A percentile compares a stretch with the other conserved stretches of the same genome.
These are phyloP conservation scores for Diplodia intermedia DNA, from an alignment of 2,329 filamentous ascomycete genomes.

Conservation along the genomic window DNA sequence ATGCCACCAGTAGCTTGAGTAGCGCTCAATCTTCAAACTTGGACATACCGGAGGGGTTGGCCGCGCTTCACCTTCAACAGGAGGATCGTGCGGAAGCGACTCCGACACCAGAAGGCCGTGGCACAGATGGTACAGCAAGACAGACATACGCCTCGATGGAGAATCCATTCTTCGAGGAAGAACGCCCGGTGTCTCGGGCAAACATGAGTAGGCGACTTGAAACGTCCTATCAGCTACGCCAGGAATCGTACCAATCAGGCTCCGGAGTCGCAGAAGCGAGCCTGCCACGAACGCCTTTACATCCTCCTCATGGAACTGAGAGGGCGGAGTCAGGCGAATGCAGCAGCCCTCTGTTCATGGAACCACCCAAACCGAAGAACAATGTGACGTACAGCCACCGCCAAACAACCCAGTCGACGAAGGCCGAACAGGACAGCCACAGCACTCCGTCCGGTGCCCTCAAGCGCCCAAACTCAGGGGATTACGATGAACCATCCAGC, in stretches of 20 bases:
- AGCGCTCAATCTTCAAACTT: not conserved
- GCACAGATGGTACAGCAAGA: not conserved
- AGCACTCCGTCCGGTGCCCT: not conserved
- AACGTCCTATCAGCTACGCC: not conserved
- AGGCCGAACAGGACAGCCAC: not conserved
- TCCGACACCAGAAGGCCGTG: not conserved
- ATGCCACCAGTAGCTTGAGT: not conserved
- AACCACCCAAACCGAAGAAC: not conserved
- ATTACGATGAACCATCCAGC: not conserved
- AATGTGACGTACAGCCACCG: not conserved
- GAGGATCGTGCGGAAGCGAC: not conserved
- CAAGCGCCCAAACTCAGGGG: not conserved
- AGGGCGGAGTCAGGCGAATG: not conserved
- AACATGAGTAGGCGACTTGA: slow-evolving; percentile 8
- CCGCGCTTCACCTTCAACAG: not conserved
- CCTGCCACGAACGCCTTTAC: not conserved
- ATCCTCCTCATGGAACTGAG: not conserved
- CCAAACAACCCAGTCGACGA: not conserved
- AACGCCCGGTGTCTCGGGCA: slow-evolving; percentile 8
- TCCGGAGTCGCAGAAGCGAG: not conserved
- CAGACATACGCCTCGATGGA: not conserved
- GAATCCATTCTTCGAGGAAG: not conserved
- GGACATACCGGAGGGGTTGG: not conserved
- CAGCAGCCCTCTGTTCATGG: slow-evolving; percentile 6
- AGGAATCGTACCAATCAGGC: not conserved